These are phyloP conservation scores for Lichtheimia ornata DNA, from an alignment of 371 early-diverging fungal species.

Conservation along the genomic window DNA sequence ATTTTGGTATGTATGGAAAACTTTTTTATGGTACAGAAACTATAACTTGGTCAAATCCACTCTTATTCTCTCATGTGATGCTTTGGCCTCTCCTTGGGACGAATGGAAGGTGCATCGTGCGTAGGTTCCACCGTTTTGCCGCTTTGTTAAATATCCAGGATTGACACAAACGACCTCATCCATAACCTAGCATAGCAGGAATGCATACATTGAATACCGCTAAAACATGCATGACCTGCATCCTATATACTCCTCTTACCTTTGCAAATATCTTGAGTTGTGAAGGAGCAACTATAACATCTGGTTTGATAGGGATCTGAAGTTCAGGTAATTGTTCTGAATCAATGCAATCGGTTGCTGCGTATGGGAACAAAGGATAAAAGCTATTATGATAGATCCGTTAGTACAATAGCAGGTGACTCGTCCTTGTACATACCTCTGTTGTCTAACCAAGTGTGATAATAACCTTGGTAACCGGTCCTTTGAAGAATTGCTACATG, in stretches of 20 bases:
- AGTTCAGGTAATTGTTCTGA: conserved; percentile 48
- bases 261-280: conserved; percentile 68
- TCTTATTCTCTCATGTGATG: conserved; percentile 46
- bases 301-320: conserved; percentile 64
- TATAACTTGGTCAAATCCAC: conserved; percentile 68
- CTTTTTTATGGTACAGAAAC: not conserved
- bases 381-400: conserved; percentile 37
- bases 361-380: conserved; percentile 80
- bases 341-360: conserved; percentile 61
- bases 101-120: conserved; percentile 73
- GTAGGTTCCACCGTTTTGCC: conserved; percentile 74
- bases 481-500: conserved; percentile 10
- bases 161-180: conserved; percentile 78
- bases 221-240: not conserved
- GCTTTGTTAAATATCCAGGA: conserved; percentile 73
- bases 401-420: no score
- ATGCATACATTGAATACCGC: not conserved
- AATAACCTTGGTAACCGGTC: conserved; percentile 72
- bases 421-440: conserved; percentile 42
- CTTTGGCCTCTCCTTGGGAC: conserved; percentile 31
- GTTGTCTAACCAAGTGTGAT: conserved; percentile 77
- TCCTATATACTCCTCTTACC: conserved; percentile 15
- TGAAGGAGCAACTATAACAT: conserved; percentile 79
- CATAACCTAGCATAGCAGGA: conserved; percentile 31
- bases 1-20: no score